Base-by-base conservation (phyloP, 306 rosid genomes). In the Amphicarpaea edgeworthii region DNA sequence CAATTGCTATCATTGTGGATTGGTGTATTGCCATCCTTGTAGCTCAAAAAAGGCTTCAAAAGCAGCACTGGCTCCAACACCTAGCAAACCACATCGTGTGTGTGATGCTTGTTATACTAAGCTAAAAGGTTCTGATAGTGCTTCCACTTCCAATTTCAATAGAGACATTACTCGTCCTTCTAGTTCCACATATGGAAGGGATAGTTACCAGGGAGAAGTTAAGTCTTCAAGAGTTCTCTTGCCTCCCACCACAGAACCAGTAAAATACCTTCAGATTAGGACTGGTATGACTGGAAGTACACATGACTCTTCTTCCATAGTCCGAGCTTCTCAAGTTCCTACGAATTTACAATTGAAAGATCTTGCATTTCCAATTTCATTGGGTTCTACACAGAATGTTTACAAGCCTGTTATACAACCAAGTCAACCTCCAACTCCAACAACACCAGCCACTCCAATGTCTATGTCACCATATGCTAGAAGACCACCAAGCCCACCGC, bases 31-130 rank as follows among this genome's bases (percentile, higher is more conserved):
- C 63, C 97, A 96, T 86, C 89, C 90, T 75, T 96, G 99, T 82
- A 92, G 99, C 70, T 96, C 99, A 57, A 96, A 86, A 81, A 96
- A 90, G 80, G 97, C 96, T 54, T 23, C 81, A 53, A 87, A 42
- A 83, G 98, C 97, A 60, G 93, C 98, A 75, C 79, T 96, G 85
- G 99, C 99, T 80, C 96, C 98, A 16, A 92, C 93, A 17, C 98
- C 98, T 19, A 90, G 99, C 78, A 96, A 96, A 82, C 99, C 97
- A 6, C 97, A 92, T 79, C 96, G 99, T 1, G 99, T 96, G 12
- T 96, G 99, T 60, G 98, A 96, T 80, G 77, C 91, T 82, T 96
- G 99, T 76, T 79, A 81, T 83, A 57, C 84, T 12, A 96, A 96
- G 85, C 91, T 96, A 59, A 96, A 88, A 86, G 77, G 85, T 72